Conservation (phyloP, 2,329 filamentous ascomycete genomes). For the Podosphaera aphanis region DNA sequence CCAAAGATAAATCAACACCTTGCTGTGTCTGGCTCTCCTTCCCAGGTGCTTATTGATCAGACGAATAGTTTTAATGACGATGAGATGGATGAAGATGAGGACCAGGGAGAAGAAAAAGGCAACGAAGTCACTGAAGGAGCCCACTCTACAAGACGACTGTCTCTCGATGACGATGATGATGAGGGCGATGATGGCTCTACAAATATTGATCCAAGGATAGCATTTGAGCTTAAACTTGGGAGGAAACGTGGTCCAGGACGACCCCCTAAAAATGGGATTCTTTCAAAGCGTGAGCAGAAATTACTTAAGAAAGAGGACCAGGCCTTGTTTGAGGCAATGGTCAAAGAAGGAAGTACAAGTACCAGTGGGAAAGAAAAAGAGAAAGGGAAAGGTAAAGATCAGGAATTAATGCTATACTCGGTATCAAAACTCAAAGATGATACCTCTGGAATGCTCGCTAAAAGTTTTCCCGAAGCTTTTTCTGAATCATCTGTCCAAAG, state of each 20-base stretch:
- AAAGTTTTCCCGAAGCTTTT: background rate
- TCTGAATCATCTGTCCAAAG: slow-evolving; percentile 16
- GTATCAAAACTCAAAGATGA: background rate
- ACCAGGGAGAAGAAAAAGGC: slow-evolving; percentile 10
- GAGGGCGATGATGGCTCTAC: background rate
- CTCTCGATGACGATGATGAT: background rate
- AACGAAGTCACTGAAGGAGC: slow-evolving; percentile 3
- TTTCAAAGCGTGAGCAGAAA: slow-evolving; percentile 53
- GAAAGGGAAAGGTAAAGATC: slow-evolving; percentile 29
- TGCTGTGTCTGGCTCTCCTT: too few relatives aligned
- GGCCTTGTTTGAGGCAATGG: background rate
- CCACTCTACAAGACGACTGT: background rate
- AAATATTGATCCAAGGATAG: background rate
- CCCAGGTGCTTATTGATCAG: slow-evolving; percentile 2
- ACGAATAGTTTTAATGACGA: slow-evolving; percentile 7
- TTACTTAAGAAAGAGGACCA: slow-evolving; percentile 26
- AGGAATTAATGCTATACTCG: background rate
- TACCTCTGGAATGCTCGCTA: too few relatives aligned
- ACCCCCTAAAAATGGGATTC: slow-evolving; percentile 61
- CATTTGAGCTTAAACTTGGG: slow-evolving; percentile 12
- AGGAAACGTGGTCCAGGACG: slow-evolving; percentile 45
- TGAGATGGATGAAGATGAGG: slow-evolving; percentile 6
- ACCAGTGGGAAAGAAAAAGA: slow-evolving; percentile 14
- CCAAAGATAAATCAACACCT: slow-evolving; percentile 1
- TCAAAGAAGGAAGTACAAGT: background rate